phyloP scores from a whole-genome alignment of 2,329 filamentous ascomycete species.

The Sporothrix variecibatus region DNA sequence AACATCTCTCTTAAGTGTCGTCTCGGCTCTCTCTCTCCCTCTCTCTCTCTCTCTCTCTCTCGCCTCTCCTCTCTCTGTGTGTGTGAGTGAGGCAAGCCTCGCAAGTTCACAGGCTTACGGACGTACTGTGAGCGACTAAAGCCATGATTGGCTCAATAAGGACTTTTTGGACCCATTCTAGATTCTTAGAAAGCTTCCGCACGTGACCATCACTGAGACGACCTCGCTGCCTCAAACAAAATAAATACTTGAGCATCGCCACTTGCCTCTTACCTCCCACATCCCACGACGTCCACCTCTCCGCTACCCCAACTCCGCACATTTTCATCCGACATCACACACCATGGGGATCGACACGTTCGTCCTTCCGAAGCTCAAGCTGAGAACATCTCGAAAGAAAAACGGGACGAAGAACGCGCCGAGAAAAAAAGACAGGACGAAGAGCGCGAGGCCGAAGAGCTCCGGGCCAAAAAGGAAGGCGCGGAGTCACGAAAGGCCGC shows the following conservation, averaged over 20 bases:
- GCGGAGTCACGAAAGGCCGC: conserved; percentile 31
- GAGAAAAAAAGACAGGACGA: conserved; percentile 76
- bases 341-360: conserved; percentile 11
- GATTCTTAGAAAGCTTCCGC: background rate
- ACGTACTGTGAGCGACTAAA: too few relatives aligned
- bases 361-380: conserved; percentile 22
- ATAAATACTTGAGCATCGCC: too few relatives aligned
- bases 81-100: too few relatives aligned
- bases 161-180: background rate
- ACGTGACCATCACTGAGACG: background rate
- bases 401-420: conserved; percentile 76
- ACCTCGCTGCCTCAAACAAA: background rate
- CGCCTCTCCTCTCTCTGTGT: too few relatives aligned
- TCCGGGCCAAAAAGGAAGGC: conserved; percentile 33
- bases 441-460: conserved; percentile 47
- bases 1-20: too few relatives aligned
- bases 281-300: too few relatives aligned
- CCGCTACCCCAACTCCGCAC: too few relatives aligned
- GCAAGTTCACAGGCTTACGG: too few relatives aligned
- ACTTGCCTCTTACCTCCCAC: too few relatives aligned
- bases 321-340: background rate
- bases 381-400: conserved; percentile 36
- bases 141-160: too few relatives aligned
- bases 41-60: too few relatives aligned
- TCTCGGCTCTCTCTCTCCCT: too few relatives aligned